Evolutionary conservation across 2,329 filamentous ascomycete species (phyloP).

Genomic region (Westerdykella aurantiaca): DNA sequence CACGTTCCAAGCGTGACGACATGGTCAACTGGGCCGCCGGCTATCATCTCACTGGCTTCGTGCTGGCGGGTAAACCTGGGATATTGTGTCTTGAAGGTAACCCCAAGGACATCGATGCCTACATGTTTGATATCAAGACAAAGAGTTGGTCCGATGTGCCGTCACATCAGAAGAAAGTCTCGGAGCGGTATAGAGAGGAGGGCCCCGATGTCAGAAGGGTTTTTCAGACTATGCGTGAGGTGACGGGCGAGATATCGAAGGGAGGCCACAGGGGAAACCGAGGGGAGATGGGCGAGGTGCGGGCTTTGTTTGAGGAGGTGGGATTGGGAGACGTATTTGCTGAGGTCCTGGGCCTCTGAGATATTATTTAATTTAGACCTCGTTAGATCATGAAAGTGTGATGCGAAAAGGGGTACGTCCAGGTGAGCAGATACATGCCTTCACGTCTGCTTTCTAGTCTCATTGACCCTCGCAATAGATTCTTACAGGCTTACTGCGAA

Average conservation of each 20-base stretch:
- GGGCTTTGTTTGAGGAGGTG: constrained; percentile 45
- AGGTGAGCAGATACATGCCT: too few species aligned
- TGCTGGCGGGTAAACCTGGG: constrained; percentile 57
- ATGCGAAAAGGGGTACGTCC: too few species aligned
- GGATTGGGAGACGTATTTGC: constrained; percentile 44
- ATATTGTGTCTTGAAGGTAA: constrained; percentile 49
- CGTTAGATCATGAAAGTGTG: too few species aligned
- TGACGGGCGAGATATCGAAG: constrained; percentile 48
- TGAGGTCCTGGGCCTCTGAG: constrained; percentile 31
- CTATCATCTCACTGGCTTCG: constrained; percentile 54
- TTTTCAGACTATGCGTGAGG: constrained; percentile 53
- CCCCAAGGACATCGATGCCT: constrained; percentile 48
- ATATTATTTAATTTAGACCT: too few species aligned
- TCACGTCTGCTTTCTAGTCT: too few species aligned
- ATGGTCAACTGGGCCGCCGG: constrained; percentile 49
- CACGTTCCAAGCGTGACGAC: constrained; percentile 54
- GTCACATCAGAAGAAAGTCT: constrained; percentile 57
- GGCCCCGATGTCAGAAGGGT: constrained; percentile 30
- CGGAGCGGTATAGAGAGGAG: constrained; percentile 48
- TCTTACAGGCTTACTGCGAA: too few species aligned
- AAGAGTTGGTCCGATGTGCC: constrained; percentile 60
- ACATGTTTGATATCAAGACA: constrained; percentile 60
- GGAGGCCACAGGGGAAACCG: constrained; percentile 48
- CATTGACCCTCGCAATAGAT: too few species aligned
- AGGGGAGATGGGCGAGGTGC: constrained; percentile 50